These are phyloP conservation scores for Malassezia caprae DNA, from an alignment of 1,284 basidiomycete species.

Conservation along the genomic window DNA sequence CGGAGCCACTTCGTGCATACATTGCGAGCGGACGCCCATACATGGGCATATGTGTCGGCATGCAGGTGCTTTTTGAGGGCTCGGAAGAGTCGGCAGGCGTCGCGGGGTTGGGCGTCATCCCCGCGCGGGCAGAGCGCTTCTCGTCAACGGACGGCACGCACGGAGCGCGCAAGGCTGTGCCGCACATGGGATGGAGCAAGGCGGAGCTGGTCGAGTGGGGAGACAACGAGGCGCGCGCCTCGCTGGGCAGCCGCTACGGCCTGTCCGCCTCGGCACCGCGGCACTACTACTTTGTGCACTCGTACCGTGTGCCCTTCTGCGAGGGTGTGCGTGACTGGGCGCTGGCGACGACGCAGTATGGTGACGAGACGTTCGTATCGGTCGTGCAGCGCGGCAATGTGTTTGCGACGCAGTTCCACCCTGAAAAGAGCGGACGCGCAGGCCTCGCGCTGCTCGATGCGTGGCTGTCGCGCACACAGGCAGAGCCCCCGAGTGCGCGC, in stretches of 20 bases:
- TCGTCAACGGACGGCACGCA: conserved; percentile 22
- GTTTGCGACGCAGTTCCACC: conserved; percentile 94
- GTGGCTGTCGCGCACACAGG: conserved; percentile 58
- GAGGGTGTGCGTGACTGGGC: conserved; percentile 57
- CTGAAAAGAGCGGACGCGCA: conserved; percentile 90
- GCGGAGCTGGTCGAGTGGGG: conserved; percentile 48
- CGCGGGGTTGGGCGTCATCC: conserved; percentile 39
- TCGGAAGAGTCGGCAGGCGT: conserved; percentile 54
- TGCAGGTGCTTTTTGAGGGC: conserved; percentile 62
- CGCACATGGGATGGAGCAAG: conserved; percentile 88
- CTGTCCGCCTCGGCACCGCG: conserved; percentile 27
- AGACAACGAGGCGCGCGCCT: conserved; percentile 17
- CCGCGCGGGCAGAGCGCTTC: conserved; percentile 33
- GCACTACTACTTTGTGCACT: conserved; percentile 83
- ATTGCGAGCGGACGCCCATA: conserved; percentile 83
- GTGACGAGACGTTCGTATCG: conserved; percentile 81
- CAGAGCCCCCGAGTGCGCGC: conserved; percentile 43
- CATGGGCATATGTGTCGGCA: conserved; percentile 75
- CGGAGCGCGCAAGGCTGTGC: conserved; percentile 64
- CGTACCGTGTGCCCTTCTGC: conserved; percentile 65
- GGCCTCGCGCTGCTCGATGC: conserved; percentile 70
- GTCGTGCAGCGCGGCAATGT: conserved; percentile 73
- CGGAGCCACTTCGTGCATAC: conserved; percentile 71
- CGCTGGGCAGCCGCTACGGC: conserved; percentile 27
- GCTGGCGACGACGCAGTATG: conserved; percentile 83